phyloP scores from a whole-genome alignment of 306 rosid species.

The Ormosia semicastrata region DNA sequence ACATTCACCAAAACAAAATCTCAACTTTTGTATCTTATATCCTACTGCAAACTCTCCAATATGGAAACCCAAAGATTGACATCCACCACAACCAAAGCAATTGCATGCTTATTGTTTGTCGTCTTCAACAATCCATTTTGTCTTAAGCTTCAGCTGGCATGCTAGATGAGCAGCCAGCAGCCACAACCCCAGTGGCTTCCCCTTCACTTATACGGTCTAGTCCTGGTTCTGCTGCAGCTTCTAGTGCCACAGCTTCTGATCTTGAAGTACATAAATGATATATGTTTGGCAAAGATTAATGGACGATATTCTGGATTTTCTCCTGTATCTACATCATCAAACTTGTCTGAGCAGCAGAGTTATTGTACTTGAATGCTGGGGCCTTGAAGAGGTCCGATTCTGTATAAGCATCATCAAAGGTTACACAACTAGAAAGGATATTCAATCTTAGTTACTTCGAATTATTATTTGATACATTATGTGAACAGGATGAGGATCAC shows the following conservation, averaged over 20 bases:
- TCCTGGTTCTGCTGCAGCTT: background rate
- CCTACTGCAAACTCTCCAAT: background rate
- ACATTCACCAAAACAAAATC: background rate
- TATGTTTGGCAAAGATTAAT: slow-evolving; percentile 47
- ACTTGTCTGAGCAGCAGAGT: slow-evolving; percentile 17
- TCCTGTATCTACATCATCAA: slow-evolving; percentile 34
- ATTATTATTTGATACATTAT: slow-evolving; percentile 22
- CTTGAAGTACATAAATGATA: slow-evolving; percentile 28
- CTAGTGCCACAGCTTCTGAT: too few species aligned
- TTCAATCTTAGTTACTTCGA: slow-evolving; percentile 7
- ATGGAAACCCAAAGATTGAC: background rate
- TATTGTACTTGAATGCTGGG: slow-evolving; percentile 45
- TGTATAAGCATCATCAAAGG: background rate
- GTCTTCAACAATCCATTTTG: background rate
- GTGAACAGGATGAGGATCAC: too few species aligned
- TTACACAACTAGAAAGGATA: background rate
- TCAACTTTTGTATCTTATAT: background rate
- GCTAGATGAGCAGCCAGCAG: background rate
- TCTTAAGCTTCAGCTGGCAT: background rate
- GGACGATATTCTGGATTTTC: slow-evolving; percentile 55
- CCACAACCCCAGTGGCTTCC: background rate
- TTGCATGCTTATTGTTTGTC: background rate
- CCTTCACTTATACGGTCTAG: background rate
- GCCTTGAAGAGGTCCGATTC: slow-evolving; percentile 36
- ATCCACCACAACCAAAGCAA: background rate